Conservation (phyloP, 345 rosid species). For the Garcia nutans region DNA sequence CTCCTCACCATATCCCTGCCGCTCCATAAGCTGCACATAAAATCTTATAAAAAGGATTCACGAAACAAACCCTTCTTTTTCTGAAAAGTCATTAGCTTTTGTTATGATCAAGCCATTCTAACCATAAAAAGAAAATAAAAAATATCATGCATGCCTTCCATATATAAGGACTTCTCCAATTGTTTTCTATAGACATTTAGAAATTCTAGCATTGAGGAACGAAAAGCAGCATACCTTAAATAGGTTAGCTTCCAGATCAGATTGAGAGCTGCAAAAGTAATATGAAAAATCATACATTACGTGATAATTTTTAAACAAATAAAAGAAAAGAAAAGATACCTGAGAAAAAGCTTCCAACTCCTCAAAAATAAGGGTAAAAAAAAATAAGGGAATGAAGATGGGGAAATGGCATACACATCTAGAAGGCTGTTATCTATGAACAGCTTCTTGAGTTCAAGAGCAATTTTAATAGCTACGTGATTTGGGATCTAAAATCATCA, state of each 20-base stretch:
- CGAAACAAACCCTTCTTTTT: constrained; percentile 9
- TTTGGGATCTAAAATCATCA: constrained; percentile 72
- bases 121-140: constrained; percentile 1
- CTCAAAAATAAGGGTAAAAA: not conserved
- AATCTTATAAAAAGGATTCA: constrained; percentile 13
- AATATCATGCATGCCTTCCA: not conserved
- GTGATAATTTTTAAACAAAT: not conserved
- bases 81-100: not conserved
- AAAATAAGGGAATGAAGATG: not conserved
- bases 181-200: not conserved
- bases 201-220: not conserved
- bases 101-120: not conserved
- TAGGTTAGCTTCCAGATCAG: constrained; percentile 86
- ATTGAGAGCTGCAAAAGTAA: constrained; percentile 67
- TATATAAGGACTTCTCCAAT: not conserved
- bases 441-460: constrained; percentile 96
- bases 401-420: constrained; percentile 62
- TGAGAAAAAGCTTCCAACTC: not conserved
- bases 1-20: constrained; percentile 87
- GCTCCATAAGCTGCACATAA: constrained; percentile 77
- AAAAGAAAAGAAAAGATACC: not conserved
- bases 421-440: constrained; percentile 95
- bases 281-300: constrained; percentile 6
- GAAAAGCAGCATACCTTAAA: constrained; percentile 56
- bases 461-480: constrained; percentile 89